phyloP scores from a whole-genome alignment of 2,329 filamentous ascomycete species.

The Raffaelea ambrosiae region DNA sequence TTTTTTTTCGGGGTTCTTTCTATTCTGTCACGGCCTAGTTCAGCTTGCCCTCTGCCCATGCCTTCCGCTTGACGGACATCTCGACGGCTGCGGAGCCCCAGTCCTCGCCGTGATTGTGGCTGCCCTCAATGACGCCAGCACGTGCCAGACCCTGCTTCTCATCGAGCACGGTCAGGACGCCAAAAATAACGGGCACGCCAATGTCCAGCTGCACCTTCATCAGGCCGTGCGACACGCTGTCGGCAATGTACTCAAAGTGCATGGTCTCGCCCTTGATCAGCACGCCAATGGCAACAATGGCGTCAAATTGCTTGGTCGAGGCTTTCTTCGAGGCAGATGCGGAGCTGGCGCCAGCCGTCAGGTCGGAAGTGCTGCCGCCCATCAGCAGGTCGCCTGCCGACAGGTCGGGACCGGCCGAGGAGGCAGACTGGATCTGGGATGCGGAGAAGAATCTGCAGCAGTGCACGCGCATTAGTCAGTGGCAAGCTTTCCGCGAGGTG shows the following conservation, averaged over 20 bases:
- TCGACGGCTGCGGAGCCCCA: constrained; percentile 95
- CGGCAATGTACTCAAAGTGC: constrained; percentile 98
- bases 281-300: constrained; percentile 89
- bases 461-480: neutral
- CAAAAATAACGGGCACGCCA: constrained; percentile 84
- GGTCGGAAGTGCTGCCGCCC: constrained; percentile 60
- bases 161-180: constrained; percentile 77
- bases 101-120: constrained; percentile 93
- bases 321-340: constrained; percentile 21
- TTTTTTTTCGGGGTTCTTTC: neutral
- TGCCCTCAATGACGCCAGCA: constrained; percentile 60
- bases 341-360: constrained; percentile 57
- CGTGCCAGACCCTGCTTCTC: constrained; percentile 83
- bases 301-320: constrained; percentile 66
- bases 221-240: constrained; percentile 80
- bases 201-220: constrained; percentile 92
- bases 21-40: constrained; percentile 13
- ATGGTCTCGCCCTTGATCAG: constrained; percentile 98
- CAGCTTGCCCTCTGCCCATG: constrained; percentile 67
- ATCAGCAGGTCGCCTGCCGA: constrained; percentile 67
- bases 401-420: constrained; percentile 48
- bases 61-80: constrained; percentile 77
- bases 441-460: constrained; percentile 68
- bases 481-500: constrained; percentile 1
- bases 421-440: constrained; percentile 73